Conservation (phyloP, 495 filamentous ascomycete genomes). For the Aspergillus ostianus region DNA sequence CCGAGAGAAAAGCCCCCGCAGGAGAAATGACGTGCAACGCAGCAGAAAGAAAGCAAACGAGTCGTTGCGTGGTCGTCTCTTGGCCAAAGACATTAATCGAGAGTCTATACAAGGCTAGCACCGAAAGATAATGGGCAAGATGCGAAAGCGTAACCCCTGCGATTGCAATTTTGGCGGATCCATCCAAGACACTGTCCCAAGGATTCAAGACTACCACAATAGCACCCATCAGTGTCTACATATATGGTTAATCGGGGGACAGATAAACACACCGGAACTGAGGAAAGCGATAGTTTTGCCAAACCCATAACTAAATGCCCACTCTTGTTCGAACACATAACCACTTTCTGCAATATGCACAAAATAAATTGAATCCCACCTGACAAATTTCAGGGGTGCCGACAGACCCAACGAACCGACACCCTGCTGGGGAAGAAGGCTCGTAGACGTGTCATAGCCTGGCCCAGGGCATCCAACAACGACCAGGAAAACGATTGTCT, state of each 20-base stretch:
- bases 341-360: constrained; percentile 64
- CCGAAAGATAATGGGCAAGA: constrained; percentile 70
- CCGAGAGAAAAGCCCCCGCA: constrained; percentile 84
- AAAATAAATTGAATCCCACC: constrained; percentile 96
- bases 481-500: constrained; percentile 65
- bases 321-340: constrained; percentile 90
- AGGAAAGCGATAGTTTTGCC: constrained; percentile 50
- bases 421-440: constrained; percentile 47
- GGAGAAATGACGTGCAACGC: constrained; percentile 79
- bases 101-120: constrained; percentile 64
- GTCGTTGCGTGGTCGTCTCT: constrained; percentile 25
- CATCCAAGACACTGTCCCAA: constrained; percentile 19
- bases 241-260: background rate
- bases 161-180: constrained; percentile 35
- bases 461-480: constrained; percentile 62
- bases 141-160: constrained; percentile 65
- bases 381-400: constrained; percentile 54
- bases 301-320: constrained; percentile 82
- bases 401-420: constrained; percentile 20
- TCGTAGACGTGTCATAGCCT: constrained; percentile 88
- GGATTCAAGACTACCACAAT: constrained; percentile 23
- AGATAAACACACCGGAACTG: constrained; percentile 42
- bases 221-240: constrained; percentile 11
- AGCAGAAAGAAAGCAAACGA: constrained; percentile 64
- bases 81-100: constrained; percentile 37